phyloP scores from a whole-genome alignment of 768 basidiomycete genomes.

The Agaricus blazei region DNA sequence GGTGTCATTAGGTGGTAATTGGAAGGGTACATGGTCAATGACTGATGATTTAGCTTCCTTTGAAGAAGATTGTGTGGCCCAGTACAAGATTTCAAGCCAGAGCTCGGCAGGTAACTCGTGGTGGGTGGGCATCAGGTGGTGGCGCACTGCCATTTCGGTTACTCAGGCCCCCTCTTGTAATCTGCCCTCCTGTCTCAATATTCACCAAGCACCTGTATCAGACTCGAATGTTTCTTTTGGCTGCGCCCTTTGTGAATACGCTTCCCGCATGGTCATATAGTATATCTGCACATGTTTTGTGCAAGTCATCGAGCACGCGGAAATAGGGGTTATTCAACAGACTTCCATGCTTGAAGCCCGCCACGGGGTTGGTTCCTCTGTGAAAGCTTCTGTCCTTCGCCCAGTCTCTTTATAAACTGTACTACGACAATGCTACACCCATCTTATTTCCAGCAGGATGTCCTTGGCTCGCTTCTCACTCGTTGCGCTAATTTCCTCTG shows the following conservation, averaged over 20 bases:
- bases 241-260: too few relatives aligned
- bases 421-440: background rate
- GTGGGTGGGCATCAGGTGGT: slow-evolving; percentile 15
- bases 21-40: slow-evolving; percentile 44
- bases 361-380: too few relatives aligned
- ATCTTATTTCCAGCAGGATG: background rate
- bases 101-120: slow-evolving; percentile 43
- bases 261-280: too few relatives aligned
- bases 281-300: too few relatives aligned
- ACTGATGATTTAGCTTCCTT: slow-evolving; percentile 19
- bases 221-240: too few relatives aligned
- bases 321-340: too few relatives aligned
- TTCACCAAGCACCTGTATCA: too few relatives aligned
- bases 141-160: too few relatives aligned
- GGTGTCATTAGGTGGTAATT: slow-evolving; percentile 24
- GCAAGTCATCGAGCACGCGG: too few relatives aligned
- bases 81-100: slow-evolving; percentile 47
- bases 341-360: too few relatives aligned
- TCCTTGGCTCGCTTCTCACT: background rate
- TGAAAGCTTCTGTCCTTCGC: background rate
- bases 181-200: too few relatives aligned
- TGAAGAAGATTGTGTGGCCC: slow-evolving; percentile 26
- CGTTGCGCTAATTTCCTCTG: background rate
- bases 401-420: background rate
- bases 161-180: too few relatives aligned